phyloP scores from a whole-genome alignment of 2,329 filamentous ascomycete genomes.

The Sclerotinia subarctica region DNA sequence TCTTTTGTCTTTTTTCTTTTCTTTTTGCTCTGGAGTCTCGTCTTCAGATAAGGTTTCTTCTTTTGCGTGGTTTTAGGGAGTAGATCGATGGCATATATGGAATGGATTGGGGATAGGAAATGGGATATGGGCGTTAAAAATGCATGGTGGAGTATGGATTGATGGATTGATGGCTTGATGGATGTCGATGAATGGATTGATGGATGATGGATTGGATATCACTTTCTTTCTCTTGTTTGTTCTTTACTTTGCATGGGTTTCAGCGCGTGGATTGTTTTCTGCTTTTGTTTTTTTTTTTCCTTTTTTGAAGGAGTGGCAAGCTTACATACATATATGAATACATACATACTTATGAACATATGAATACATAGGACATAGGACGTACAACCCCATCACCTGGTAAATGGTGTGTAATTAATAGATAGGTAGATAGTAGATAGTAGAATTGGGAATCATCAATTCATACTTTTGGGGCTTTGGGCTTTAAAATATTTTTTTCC shows the following conservation, averaged over 20 bases:
- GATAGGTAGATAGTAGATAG: conserved; percentile 6
- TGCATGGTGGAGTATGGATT: conserved; percentile 14
- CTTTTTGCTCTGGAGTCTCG: not conserved
- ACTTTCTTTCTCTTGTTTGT: not conserved
- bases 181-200: not conserved
- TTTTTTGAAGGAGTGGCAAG: not conserved
- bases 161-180: not conserved
- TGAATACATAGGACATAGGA: not conserved
- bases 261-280: not conserved
- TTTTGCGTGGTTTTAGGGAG: not conserved
- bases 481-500: no score
- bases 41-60: not conserved
- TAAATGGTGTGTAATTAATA: conserved; percentile 10
- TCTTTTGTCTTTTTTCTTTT: not conserved
- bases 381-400: not conserved
- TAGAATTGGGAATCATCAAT: conserved; percentile 1
- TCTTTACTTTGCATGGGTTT: conserved; percentile 4
- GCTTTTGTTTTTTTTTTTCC: not conserved
- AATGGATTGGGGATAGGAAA: not conserved
- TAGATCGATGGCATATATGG: conserved; percentile 6
- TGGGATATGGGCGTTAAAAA: conserved; percentile 6
- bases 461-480: not conserved
- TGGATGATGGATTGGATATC: not conserved
- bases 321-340: not conserved
- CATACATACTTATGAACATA: no score